Base-by-base conservation (phyloP, 495 filamentous ascomycete species). In the Aspergillus sclerotiicarbonarius region DNA sequence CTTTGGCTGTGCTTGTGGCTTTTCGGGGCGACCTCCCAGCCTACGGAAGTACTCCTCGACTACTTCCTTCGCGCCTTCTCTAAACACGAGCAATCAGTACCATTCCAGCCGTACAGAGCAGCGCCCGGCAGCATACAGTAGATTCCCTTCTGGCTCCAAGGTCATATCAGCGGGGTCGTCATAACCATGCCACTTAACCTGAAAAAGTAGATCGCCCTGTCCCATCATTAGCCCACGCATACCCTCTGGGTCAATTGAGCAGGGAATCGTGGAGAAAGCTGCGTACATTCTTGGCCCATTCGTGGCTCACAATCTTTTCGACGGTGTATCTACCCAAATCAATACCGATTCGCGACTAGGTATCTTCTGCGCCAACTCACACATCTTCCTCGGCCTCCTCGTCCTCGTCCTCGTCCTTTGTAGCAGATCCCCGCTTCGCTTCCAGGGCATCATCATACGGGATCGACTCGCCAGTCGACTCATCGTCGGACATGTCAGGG, bases 161-260 rank as follows among this genome's bases (percentile, higher is more conserved):
- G 86, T 89, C 39, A 70, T 66, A 50, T 89, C 85, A 1, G 61
- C 60, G 10, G 71, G 71, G 16, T 82, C 71, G 0, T 82, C 77
- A 57, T 85, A 89, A 0, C 84, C 86, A 53, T 81, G 74, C 86
- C 86, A 89, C 62, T 87, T 87, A 48, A 88, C 82, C 9, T 79
- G 59, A 16, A 85, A 79, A 25, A 75, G 55, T 32, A 82, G 58
- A 0, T 56, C 62, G 30, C 74, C 74, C 77, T 83, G 31, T 45
- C 25, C n/a, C 62, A 62, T 48, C 3, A 43, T 66, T 48, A 72
- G 63, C 55, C 8, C 18, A 33, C 21, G 12, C 21, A 39, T 29
- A 19, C 19, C 33, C 10, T 45, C 39, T 49, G n/a, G 53, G 43
- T 32, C 25, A 20, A 52, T 50, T 18, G 21, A 19, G 49, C 43